These are phyloP conservation scores for Neonectria coccinea DNA, from an alignment of 2,329 filamentous ascomycete genomes.

Conservation along the genomic window DNA sequence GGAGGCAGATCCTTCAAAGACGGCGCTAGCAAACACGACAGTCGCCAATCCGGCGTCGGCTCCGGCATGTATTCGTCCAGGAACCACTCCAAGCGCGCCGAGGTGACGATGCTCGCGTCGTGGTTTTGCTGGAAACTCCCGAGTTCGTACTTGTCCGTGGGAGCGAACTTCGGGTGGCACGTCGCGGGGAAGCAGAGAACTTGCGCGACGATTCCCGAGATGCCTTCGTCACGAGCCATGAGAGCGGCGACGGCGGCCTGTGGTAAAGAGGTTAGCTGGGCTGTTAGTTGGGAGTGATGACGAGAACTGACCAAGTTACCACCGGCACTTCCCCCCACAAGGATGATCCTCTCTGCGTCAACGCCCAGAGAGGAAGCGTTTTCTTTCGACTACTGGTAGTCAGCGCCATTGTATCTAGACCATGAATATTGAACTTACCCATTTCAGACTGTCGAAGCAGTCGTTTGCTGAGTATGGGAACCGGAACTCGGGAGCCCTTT, in stretches of 20 bases:
- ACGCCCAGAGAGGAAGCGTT: conserved; percentile 48
- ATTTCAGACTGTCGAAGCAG: conserved; percentile 52
- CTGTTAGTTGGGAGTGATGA: too few species aligned
- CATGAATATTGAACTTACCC: conserved; percentile 44
- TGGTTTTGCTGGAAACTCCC: conserved; percentile 51
- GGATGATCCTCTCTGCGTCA: conserved; percentile 50
- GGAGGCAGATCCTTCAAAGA: conserved; percentile 48
- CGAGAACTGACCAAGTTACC: conserved; percentile 48
- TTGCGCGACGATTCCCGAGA: conserved; percentile 50
- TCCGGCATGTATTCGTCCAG: conserved; percentile 49
- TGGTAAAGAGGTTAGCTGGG: not conserved
- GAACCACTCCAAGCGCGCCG: conserved; percentile 50
- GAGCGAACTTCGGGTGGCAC: conserved; percentile 53
- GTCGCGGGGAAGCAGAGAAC: conserved; percentile 51
- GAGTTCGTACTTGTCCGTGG: conserved; percentile 50
- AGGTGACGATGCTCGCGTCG: conserved; percentile 47
- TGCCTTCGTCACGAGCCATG: conserved; percentile 46
- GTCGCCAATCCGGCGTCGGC: conserved; percentile 36
- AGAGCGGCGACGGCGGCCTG: conserved; percentile 48
- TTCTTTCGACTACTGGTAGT: conserved; percentile 43
- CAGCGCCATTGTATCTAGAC: not conserved
- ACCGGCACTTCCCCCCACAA: conserved; percentile 53
- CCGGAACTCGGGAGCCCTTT: conserved; percentile 52
- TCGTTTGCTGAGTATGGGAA: conserved; percentile 53
- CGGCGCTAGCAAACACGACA: conserved; percentile 51